These are phyloP conservation scores for Amauroascus niger DNA, from an alignment of 2,329 filamentous ascomycete genomes.

Conservation along the genomic window DNA sequence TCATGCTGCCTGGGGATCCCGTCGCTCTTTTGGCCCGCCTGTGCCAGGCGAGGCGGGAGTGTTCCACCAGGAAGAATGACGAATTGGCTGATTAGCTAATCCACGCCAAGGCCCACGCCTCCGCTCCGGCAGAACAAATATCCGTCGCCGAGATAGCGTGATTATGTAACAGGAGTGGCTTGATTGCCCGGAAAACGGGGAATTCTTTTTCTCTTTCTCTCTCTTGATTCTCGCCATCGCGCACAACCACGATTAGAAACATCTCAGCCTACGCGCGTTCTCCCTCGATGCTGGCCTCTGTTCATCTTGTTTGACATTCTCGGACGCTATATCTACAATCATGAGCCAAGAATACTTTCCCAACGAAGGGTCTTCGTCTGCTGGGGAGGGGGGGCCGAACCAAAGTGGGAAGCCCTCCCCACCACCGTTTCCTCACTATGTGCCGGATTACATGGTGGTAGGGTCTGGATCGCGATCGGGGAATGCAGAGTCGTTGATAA, in stretches of 20 bases:
- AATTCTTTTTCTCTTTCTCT: conserved; percentile 1
- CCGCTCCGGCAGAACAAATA: neutral
- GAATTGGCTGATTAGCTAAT: conserved; percentile 1
- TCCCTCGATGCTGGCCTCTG: neutral
- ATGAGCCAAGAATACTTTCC: conserved; percentile 39
- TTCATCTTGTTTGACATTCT: neutral
- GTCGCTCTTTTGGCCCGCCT: no score
- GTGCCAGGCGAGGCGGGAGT: no score
- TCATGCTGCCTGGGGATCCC: neutral
- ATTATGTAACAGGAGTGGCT: neutral
- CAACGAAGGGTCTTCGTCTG: conserved; percentile 26
- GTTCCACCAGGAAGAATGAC: no score
- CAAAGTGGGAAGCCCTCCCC: conserved; percentile 21
- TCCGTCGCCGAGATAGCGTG: neutral
- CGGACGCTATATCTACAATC: conserved; percentile 13
- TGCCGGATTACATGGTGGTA: conserved; percentile 75
- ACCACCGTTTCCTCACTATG: conserved; percentile 9
- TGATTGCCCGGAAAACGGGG: conserved; percentile 3
- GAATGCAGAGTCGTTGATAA: conserved; percentile 69
- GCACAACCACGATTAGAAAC: neutral
- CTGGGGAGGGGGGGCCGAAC: conserved; percentile 31
- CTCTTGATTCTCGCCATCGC: neutral
- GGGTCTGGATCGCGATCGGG: conserved; percentile 72
- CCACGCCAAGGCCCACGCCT: neutral
- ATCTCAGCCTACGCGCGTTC: neutral